Conservation (phyloP, 78 protist species). For the Corallochytrium limacisporum region DNA sequence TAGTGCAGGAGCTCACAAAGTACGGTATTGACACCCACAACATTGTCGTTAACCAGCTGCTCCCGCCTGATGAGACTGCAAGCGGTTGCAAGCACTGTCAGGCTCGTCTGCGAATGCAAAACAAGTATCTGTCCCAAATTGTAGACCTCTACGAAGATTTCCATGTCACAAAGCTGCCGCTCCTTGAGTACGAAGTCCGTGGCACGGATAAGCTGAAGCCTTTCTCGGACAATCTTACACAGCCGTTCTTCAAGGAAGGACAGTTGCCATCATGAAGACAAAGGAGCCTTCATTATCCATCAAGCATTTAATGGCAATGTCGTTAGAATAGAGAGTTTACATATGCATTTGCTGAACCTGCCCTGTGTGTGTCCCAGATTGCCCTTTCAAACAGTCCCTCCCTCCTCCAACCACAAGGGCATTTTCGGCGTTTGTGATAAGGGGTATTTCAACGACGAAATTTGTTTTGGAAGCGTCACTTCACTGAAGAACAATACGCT, state of each 20-base stretch:
- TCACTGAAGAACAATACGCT: no score
- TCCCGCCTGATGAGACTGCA: conserved; percentile 47
- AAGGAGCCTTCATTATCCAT: no score
- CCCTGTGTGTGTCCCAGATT: no score
- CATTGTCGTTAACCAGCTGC: conserved; percentile 88
- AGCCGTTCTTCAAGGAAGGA: background rate
- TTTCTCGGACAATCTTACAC: conserved; percentile 6
- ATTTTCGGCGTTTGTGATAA: no score
- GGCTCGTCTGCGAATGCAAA: conserved; percentile 69
- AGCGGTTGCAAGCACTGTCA: conserved; percentile 38
- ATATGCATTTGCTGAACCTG: no score
- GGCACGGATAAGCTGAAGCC: conserved; percentile 21
- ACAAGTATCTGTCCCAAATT: conserved; percentile 85
- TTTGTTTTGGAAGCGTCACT: no score
- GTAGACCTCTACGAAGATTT: conserved; percentile 86
- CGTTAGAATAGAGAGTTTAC: no score
- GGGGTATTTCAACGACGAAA: no score
- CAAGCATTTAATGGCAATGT: no score
- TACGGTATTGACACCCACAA: conserved; percentile 74
- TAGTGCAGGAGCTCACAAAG: conserved; percentile 80
- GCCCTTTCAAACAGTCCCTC: no score
- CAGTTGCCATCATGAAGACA: no score
- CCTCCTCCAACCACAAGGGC: no score
- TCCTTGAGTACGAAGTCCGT: conserved; percentile 69
- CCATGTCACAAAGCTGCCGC: conserved; percentile 74